A percentile compares a stretch with the other conserved stretches of the same genome.
Evolutionary conservation across 2,329 filamentous ascomycete genomes (phyloP).

Genomic region (Dothiorella sarmentorum): DNA sequence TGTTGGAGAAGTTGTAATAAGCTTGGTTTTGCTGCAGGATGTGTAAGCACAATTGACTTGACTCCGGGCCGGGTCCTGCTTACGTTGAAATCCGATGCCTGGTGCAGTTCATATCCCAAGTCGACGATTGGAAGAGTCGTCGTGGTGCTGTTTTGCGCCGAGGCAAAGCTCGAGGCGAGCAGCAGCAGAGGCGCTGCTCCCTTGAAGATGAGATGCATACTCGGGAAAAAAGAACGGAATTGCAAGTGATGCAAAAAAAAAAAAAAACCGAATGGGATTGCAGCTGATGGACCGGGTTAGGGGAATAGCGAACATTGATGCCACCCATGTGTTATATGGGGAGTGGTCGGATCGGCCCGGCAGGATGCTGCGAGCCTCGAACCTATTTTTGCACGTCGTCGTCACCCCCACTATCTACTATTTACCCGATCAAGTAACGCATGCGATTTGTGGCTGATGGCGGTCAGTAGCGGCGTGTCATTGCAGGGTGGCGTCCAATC

Average conservation of each 20-base stretch:
- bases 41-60: constrained; percentile 30
- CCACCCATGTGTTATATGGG: too few species aligned
- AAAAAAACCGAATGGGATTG: not conserved
- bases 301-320: too few species aligned
- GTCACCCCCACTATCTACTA: not conserved
- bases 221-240: not conserved
- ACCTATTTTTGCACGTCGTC: not conserved
- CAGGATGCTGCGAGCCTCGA: not conserved
- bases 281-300: not conserved
- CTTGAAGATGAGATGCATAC: not conserved
- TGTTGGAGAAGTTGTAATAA: constrained; percentile 56
- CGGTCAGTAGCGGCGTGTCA: not conserved
- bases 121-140: constrained; percentile 9
- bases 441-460: not conserved
- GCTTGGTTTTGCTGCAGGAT: constrained; percentile 39
- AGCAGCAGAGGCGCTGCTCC: not conserved
- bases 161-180: not conserved
- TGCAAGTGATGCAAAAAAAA: not conserved
- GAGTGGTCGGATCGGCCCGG: too few species aligned
- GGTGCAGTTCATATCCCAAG: constrained; percentile 14
- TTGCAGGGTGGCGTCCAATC: not conserved
- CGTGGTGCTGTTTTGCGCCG: not conserved
- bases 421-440: not conserved
- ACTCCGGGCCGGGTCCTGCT: not conserved
- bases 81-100: constrained; percentile 6